A percentile compares a stretch with the other conserved stretches of the same genome.
These are phyloP conservation scores for Pichia norvegensis DNA, from an alignment of 1,139 yeast species.

Conservation along the genomic window DNA sequence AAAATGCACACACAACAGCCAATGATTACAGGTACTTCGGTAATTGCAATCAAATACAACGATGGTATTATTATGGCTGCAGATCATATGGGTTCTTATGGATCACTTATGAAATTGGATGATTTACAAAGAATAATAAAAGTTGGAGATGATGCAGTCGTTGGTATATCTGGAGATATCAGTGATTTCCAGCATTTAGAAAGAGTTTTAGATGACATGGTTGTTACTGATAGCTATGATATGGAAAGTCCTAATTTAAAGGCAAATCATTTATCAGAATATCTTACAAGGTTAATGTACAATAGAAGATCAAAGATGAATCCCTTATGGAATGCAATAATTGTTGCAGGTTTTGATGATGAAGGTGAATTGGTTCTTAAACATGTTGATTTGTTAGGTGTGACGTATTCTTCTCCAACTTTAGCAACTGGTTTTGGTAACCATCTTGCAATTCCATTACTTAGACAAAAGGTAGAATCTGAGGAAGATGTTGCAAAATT, in stretches of 20 bases:
- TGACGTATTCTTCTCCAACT: slow-evolving; percentile 79
- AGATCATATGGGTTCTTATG: slow-evolving; percentile 89
- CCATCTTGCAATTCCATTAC: slow-evolving; percentile 84
- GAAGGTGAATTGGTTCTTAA: slow-evolving; percentile 64
- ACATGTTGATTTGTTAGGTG: slow-evolving; percentile 88
- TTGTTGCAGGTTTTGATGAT: slow-evolving; percentile 83
- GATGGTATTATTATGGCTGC: slow-evolving; percentile 94
- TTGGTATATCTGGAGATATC: slow-evolving; percentile 92
- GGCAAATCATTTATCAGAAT: slow-evolving; percentile 85
- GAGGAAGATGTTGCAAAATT: slow-evolving; percentile 67
- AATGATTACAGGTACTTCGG: slow-evolving; percentile 93
- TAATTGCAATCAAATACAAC: slow-evolving; percentile 79
- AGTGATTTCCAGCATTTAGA: slow-evolving; percentile 86
- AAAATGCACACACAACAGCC: slow-evolving; percentile 88
- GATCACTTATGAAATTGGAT: slow-evolving; percentile 81
- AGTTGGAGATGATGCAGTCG: slow-evolving; percentile 80
- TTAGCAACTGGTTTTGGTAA: slow-evolving; percentile 97
- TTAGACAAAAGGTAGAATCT: slow-evolving; percentile 74
- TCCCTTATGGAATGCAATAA: slow-evolving; percentile 91
- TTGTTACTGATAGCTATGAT: slow-evolving; percentile 71
- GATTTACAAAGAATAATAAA: slow-evolving; percentile 76
- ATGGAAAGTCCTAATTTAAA: slow-evolving; percentile 61
- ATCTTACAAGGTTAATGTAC: slow-evolving; percentile 77
- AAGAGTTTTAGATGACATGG: slow-evolving; percentile 69
- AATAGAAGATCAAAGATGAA: slow-evolving; percentile 86